A percentile compares a stretch with the other conserved stretches of the same genome.
phyloP scores from a whole-genome alignment of 331 rosid species.

The Cucumis variabilis region DNA sequence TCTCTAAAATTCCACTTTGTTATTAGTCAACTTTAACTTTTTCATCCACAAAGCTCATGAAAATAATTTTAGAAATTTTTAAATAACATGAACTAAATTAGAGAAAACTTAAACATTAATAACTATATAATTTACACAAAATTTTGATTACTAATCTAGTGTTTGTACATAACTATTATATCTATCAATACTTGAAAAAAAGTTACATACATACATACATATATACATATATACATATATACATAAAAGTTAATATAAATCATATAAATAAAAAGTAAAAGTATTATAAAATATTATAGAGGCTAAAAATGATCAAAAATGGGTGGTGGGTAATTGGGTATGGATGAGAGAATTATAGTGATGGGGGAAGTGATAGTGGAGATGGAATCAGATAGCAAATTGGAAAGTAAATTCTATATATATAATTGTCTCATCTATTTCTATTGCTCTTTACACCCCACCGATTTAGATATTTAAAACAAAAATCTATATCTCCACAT shows the following conservation, averaged over 20 bases:
- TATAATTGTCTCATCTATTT: background rate
- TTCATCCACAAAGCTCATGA: background rate
- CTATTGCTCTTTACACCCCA: background rate
- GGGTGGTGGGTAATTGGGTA: background rate
- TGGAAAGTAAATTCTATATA: background rate
- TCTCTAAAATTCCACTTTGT: background rate
- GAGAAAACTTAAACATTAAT: background rate
- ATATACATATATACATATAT: background rate
- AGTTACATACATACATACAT: background rate
- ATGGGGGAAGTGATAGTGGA: slow-evolving; percentile 41
- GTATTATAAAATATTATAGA: background rate
- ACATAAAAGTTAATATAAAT: background rate
- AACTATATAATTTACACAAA: too few species aligned
- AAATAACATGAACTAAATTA: too few species aligned
- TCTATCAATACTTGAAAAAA: background rate
- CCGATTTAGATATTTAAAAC: too few species aligned
- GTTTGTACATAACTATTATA: too few species aligned
- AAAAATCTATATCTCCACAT: background rate
- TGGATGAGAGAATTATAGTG: background rate
- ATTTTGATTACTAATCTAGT: too few species aligned
- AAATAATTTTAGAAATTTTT: too few species aligned
- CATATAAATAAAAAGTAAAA: background rate
- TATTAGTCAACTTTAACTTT: too few species aligned
- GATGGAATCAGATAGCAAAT: slow-evolving; percentile 59
- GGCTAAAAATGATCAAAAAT: background rate